These are phyloP conservation scores for Pogostemon cablin DNA, from an alignment of 257 asterid species.

Conservation along the genomic window DNA sequence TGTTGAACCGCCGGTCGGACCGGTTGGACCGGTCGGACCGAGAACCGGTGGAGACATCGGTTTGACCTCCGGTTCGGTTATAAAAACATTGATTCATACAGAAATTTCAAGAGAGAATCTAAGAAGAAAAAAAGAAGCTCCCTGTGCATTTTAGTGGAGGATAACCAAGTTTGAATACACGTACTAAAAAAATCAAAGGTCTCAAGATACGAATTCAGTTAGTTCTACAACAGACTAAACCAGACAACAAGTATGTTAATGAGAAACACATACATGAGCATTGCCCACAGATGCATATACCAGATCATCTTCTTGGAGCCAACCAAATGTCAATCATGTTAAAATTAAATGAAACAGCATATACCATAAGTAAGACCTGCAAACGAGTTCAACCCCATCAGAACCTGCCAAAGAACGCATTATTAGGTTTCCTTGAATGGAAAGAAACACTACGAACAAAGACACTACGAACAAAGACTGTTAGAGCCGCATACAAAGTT, in stretches of 20 bases:
- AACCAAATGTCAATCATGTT: background rate
- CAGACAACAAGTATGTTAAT: background rate
- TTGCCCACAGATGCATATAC: background rate
- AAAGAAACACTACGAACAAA: background rate
- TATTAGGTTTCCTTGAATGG: background rate
- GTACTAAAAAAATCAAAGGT: background rate
- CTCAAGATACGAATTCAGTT: constrained; percentile 5
- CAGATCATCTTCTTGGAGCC: background rate
- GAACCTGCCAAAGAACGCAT: constrained; percentile 22
- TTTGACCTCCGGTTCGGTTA: too few species aligned
- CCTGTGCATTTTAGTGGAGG: too few species aligned
- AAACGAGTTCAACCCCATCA: background rate
- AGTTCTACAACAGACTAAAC: background rate
- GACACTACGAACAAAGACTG: background rate
- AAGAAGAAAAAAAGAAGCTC: background rate
- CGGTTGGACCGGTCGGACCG: too few species aligned
- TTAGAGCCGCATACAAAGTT: background rate
- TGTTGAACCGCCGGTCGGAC: too few species aligned
- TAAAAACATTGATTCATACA: too few species aligned
- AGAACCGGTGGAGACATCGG: too few species aligned
- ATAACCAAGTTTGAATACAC: background rate
- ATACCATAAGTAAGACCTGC: constrained; percentile 16
- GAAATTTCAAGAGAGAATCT: too few species aligned
- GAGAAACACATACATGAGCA: background rate
- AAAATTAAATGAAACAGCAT: constrained; percentile 1